Evolutionary conservation across 164 flowering plant genomes (phyloP).

Genomic region (Warburgia ugandensis): DNA sequence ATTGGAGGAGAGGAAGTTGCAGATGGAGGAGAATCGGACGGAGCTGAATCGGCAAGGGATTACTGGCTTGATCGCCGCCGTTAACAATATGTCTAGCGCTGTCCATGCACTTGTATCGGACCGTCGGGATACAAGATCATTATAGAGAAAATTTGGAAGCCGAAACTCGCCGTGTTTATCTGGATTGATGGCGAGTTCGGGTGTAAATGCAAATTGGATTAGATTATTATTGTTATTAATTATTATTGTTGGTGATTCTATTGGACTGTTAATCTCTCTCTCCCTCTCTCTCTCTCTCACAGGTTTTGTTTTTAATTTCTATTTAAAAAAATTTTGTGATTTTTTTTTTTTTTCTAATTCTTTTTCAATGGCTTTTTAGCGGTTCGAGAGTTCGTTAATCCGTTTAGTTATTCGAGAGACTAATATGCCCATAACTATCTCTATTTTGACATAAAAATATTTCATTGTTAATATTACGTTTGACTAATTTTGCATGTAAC

Average conservation of each 20-base stretch:
- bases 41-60: conserved; percentile 29
- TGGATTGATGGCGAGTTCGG: background rate
- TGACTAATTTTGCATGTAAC: too few species aligned
- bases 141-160: too few species aligned
- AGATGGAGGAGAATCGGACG: conserved; percentile 24
- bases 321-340: background rate
- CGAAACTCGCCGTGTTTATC: too few species aligned
- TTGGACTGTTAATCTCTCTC: background rate
- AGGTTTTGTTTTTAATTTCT: background rate
- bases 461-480: too few species aligned
- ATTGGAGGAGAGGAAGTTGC: conserved; percentile 26
- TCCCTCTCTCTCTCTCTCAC: background rate
- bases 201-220: conserved; percentile 6
- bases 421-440: too few species aligned
- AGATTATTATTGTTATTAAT: conserved; percentile 6
- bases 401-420: too few species aligned
- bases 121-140: conserved; percentile 7
- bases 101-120: conserved; percentile 29
- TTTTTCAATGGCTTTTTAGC: too few species aligned
- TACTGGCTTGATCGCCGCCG: conserved; percentile 22
- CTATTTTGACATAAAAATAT: too few species aligned
- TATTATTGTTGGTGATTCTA: background rate
- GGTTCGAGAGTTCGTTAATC: too few species aligned
- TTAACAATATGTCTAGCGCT: conserved; percentile 31
- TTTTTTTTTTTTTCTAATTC: too few species aligned